These are phyloP conservation scores for Alternaria alternata DNA, from an alignment of 2,329 filamentous ascomycete species.

Conservation along the genomic window DNA sequence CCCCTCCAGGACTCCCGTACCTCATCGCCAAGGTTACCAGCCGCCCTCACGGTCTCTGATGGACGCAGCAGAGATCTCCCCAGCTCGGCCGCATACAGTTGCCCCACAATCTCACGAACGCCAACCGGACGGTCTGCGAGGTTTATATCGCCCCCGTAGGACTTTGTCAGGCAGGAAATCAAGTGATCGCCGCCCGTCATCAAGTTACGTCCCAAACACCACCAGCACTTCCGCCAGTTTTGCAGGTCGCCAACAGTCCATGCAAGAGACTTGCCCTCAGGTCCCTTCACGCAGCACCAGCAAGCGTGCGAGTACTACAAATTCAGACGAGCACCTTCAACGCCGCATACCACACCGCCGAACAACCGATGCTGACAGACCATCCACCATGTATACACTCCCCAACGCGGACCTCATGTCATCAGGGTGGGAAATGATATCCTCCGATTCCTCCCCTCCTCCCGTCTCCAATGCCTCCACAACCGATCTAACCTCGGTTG, in stretches of 20 bases:
- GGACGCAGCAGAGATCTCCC: conserved; percentile 19
- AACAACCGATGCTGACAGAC: conserved; percentile 16
- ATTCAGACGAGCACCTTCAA: conserved; percentile 22
- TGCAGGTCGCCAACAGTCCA: conserved; percentile 16
- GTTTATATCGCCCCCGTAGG: conserved; percentile 25
- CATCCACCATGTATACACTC: neutral
- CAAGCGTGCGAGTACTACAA: conserved; percentile 24
- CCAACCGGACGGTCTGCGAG: conserved; percentile 31
- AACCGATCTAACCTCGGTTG: conserved; percentile 27
- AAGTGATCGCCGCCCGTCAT: conserved; percentile 22
- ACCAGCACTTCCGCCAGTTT: conserved; percentile 4
- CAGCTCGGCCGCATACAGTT: conserved; percentile 14
- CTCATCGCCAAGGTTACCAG: conserved; percentile 13
- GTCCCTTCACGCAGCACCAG: conserved; percentile 26
- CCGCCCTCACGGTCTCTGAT: conserved; percentile 17
- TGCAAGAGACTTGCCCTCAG: conserved; percentile 17
- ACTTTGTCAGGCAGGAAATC: conserved; percentile 14
- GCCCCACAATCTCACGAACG: conserved; percentile 25
- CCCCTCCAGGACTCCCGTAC: conserved; percentile 18
- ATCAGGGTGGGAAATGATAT: conserved; percentile 27
- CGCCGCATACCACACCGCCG: conserved; percentile 22
- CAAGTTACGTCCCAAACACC: conserved; percentile 19
- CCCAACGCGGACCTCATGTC: conserved; percentile 8
- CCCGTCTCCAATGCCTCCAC: conserved; percentile 24
- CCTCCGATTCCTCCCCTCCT: conserved; percentile 16